Base-by-base conservation (phyloP, 2,329 filamentous ascomycete species). In the Colletotrichum endophyticum region DNA sequence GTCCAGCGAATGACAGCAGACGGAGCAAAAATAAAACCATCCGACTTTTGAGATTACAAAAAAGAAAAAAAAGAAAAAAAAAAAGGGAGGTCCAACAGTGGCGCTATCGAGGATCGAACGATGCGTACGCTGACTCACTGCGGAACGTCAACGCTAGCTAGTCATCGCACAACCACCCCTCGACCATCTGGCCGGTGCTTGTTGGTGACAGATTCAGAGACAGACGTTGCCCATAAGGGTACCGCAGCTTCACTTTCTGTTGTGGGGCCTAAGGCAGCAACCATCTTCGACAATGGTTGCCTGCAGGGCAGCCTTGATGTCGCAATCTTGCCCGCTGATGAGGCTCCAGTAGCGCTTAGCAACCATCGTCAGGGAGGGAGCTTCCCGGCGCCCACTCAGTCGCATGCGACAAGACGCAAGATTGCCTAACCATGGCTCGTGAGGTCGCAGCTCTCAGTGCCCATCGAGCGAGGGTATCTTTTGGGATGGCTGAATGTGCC, bases 381-480 rank as follows among this genome's bases (percentile, higher is more conserved):
- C 44, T 53, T 53, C 3, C 0, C 11, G n/a, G n/a, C 3, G 6
- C 0, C 44, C 44, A 13, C 44, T 53, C 44, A 53, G 11, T 34
- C n/a, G 44, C 44, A 25, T 25, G 44, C 44, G 44, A 53, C n/a
- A 22, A 53, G 44, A 22, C n/a, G 12, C n/a, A 13, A 25, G n/a
- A 53, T 3, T 53, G 12, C 6, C n/a, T 13, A 53, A 53, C 2
- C 12, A 0, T 22, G 44, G 44, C 44, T 49, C n/a, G 11, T 53
- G n/a, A 53, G 44, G n/a, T 1, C n/a, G n/a, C 44, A 53, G n/a
- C 44, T 53, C 44, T 53, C n/a, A 5, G 44, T 5, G 44, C 0
- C n/a, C 1, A 1, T 4, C n/a, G 0, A 25, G 44, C 0, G 6
- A 25, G 1, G 44, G 44, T 53, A 8, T 22, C 44, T 53, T 22